These are phyloP conservation scores for Colletotrichum filicis DNA, from an alignment of 2,329 filamentous ascomycete species.

Conservation along the genomic window DNA sequence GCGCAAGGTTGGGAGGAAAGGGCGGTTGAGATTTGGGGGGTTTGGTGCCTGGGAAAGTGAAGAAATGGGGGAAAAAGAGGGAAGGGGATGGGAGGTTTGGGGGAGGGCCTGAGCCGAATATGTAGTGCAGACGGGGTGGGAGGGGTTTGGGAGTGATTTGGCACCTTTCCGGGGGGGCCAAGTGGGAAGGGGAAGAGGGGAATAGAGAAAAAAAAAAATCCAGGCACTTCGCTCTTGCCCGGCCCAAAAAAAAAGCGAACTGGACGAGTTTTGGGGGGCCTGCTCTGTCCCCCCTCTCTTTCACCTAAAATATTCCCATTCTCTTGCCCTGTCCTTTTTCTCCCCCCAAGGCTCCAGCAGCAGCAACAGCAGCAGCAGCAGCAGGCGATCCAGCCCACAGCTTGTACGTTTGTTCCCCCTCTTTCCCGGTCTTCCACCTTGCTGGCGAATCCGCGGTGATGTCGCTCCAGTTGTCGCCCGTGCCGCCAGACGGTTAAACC, in stretches of 20 bases:
- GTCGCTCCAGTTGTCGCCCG: background rate
- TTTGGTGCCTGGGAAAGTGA: slow-evolving; percentile 27
- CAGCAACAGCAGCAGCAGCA: background rate
- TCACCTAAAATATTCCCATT: background rate
- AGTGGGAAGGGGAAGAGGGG: slow-evolving; percentile 41
- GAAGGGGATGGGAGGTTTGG: slow-evolving; percentile 40
- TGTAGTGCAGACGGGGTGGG: slow-evolving; percentile 32
- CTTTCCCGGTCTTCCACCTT: background rate
- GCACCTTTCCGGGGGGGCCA: slow-evolving; percentile 21
- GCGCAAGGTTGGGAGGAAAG: slow-evolving; percentile 41
- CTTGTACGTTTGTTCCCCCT: background rate
- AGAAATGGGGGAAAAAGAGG: slow-evolving; percentile 36
- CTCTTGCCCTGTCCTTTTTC: background rate
- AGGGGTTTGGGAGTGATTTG: slow-evolving; percentile 34
- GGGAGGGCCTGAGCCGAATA: slow-evolving; percentile 33
- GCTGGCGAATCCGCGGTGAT: background rate
- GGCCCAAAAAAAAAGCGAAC: slow-evolving; percentile 10
- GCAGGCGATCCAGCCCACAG: background rate
- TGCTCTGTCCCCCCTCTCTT: background rate
- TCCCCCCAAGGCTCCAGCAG: background rate
- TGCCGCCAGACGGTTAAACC: too few species aligned
- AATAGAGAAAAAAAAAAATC: slow-evolving; percentile 43
- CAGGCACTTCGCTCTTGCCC: slow-evolving; percentile 46
- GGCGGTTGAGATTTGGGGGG: slow-evolving; percentile 26
- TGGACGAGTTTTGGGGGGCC: background rate